Evolutionary conservation across 768 basidiomycete genomes (phyloP).

Genomic region (Leccinum sublutescens): DNA sequence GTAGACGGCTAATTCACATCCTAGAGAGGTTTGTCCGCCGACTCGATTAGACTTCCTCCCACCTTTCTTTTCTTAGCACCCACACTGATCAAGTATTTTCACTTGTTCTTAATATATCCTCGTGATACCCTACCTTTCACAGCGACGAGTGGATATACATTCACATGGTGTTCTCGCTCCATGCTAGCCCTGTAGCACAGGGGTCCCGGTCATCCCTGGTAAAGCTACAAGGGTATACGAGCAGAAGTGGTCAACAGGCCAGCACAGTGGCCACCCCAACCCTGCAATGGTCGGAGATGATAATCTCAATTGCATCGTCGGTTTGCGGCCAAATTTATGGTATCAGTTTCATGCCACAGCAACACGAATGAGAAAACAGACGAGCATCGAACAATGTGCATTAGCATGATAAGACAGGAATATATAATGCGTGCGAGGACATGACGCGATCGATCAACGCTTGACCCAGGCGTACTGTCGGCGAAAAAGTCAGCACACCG

Average conservation of each 20-base stretch:
- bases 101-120: not conserved
- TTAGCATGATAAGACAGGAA: not conserved
- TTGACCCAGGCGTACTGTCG: conserved; percentile 93
- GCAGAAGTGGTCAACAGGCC: not conserved
- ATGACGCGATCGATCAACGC: conserved; percentile 49
- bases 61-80: not conserved
- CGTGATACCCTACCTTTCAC: not conserved
- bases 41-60: not conserved
- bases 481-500: conserved; percentile 6
- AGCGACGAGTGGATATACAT: not conserved
- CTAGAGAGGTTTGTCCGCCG: conserved; percentile 31
- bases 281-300: too few relatives aligned
- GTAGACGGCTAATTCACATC: conserved; percentile 32
- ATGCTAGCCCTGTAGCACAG: not conserved
- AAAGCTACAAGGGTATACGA: not conserved
- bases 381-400: not conserved
- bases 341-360: not conserved
- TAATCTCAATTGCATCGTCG: not conserved
- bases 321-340: not conserved
- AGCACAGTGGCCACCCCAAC: not conserved
- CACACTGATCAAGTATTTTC: not conserved
- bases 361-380: not conserved
- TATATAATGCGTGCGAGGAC: not conserved
- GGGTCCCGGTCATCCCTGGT: too few relatives aligned
- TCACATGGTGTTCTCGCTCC: not conserved